Evolutionary conservation across 768 basidiomycete genomes (phyloP).

Genomic region (Boletus rufocinnamomeus): DNA sequence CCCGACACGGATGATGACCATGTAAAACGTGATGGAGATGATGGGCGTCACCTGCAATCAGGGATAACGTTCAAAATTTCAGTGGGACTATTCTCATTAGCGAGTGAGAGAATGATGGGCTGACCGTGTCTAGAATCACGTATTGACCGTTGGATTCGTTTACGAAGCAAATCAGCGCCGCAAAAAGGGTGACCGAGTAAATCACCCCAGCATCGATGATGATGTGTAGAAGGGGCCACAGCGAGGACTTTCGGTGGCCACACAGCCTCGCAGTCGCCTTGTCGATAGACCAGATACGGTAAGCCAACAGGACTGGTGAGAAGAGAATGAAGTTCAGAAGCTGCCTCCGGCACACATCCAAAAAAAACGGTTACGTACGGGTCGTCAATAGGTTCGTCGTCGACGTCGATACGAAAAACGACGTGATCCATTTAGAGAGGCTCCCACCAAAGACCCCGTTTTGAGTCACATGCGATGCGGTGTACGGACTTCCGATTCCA

Average conservation of each 20-base stretch:
- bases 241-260: constrained; percentile 6
- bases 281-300: constrained; percentile 36
- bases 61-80: background rate
- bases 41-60: background rate
- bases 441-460: constrained; percentile 29
- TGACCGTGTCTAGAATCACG: constrained; percentile 40
- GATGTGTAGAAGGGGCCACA: constrained; percentile 28
- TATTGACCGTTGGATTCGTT: constrained; percentile 34
- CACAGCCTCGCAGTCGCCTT: constrained; percentile 21
- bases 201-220: constrained; percentile 41
- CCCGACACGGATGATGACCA: background rate
- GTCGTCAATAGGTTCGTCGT: constrained; percentile 38
- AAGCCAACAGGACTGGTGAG: constrained; percentile 29
- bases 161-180: constrained; percentile 35
- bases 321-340: background rate
- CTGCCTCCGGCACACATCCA: background rate
- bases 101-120: background rate
- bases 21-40: background rate
- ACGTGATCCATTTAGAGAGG: constrained; percentile 37
- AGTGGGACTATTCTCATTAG: background rate
- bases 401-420: constrained; percentile 37
- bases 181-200: constrained; percentile 39
- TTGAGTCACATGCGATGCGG: constrained; percentile 10
- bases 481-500: constrained; percentile 19
- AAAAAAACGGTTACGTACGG: constrained; percentile 18